Base-by-base conservation (phyloP, 257 asterid species). In the Mitragyna speciosa region DNA sequence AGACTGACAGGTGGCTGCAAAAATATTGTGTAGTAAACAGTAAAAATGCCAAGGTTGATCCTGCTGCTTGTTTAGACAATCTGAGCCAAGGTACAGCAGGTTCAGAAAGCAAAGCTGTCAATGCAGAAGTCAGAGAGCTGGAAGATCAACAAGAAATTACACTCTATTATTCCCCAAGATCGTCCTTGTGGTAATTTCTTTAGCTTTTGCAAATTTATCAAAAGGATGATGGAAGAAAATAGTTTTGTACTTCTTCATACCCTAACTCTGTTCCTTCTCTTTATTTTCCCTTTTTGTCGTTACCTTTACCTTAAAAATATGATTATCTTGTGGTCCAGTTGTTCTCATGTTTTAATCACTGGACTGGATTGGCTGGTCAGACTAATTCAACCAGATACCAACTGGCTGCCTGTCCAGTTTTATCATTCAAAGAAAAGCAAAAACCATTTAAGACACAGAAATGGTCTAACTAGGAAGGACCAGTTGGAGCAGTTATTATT, bases 1-100 rank as follows among this genome's bases (percentile, higher is more conserved):
- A 96, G 91, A 92, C 96, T n/a, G 97, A 96, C 58, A 85, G 96
- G 87, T 96, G 99, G 99, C 89, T 96, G 79, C 94, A 92, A 76
- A 91, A 82, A 36, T 89, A 91, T 81, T 91, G 99, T 54, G 85
- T 81, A 72, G 65, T 86, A 59, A 89, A 84, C 76, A 78, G 86
- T 71, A 86, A 91, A 64, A 89, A 91, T 58, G 85, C 74, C 17
- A 83, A 72, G 70, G 87, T 77, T 77, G 89, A 82, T 67, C 65
- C 88, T 74, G 82, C 73, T 59, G 76, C 82, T 51, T 24, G n/a
- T 47, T 78, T 76, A 65, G 86, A 80, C 20, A 78, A 56, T 56
- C 79, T 68, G 41, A 84, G 64, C 64, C 78, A 69, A 73, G 88
- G 61, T 80, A 73, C 70, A 28, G 68, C 68, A 16, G 82, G 83